Conservation (phyloP, 2,329 filamentous ascomycete species). For the Fusarium sp. region DNA sequence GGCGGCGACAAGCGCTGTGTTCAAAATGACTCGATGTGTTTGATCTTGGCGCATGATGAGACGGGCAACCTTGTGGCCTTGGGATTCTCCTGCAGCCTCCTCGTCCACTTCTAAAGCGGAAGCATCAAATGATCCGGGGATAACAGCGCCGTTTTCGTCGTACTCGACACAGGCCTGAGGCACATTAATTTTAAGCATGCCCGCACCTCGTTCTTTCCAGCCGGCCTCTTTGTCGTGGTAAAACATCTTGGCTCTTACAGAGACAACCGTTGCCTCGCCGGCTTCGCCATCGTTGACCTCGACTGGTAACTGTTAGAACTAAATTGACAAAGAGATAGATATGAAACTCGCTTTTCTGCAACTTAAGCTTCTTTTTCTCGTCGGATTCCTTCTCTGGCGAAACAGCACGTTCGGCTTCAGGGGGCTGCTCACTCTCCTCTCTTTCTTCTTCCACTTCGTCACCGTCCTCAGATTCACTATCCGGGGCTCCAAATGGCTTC, state of each 20-base stretch:
- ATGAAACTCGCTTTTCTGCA: conserved; percentile 72
- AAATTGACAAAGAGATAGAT: not conserved
- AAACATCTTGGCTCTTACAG: conserved; percentile 86
- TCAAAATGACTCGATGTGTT: conserved; percentile 86
- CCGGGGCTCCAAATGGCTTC: conserved; percentile 81
- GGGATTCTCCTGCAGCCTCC: conserved; percentile 42
- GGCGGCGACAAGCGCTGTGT: conserved; percentile 80
- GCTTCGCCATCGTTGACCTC: conserved; percentile 87
- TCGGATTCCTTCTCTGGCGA: conserved; percentile 67
- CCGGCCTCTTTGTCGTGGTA: conserved; percentile 75
- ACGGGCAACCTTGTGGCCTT: conserved; percentile 66
- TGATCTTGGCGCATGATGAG: conserved; percentile 93
- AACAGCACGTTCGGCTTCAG: conserved; percentile 57
- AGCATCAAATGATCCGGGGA: conserved; percentile 66
- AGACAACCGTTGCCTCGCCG: conserved; percentile 79
- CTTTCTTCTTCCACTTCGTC: conserved; percentile 52
- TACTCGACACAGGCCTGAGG: conserved; percentile 66
- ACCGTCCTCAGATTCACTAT: conserved; percentile 69
- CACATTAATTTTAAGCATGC: conserved; percentile 86
- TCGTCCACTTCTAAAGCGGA: conserved; percentile 61
- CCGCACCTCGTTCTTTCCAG: conserved; percentile 91
- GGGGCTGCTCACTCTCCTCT: conserved; percentile 56
- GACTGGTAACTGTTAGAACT: conserved; percentile 58
- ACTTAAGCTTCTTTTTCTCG: conserved; percentile 72
- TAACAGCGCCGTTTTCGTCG: conserved; percentile 61